Conservation (phyloP, 1,284 basidiomycete genomes). For the Marasmius oreades region DNA sequence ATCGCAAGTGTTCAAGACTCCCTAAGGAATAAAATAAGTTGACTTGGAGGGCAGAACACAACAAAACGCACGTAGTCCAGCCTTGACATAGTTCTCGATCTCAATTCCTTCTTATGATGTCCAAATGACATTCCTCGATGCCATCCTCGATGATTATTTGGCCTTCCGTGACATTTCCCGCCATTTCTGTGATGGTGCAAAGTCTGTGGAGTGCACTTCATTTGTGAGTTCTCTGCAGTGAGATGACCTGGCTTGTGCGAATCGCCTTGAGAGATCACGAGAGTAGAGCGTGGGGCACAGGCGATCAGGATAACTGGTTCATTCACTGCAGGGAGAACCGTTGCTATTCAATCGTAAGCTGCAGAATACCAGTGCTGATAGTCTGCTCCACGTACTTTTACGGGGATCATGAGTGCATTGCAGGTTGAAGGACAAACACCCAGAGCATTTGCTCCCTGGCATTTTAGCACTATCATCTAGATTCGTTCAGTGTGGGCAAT, state of each 20-base stretch:
- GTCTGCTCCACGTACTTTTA: neutral
- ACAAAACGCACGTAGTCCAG: constrained; percentile 54
- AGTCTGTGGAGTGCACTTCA: constrained; percentile 53
- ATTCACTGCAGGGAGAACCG: constrained; percentile 78
- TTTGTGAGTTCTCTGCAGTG: constrained; percentile 62
- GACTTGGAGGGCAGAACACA: constrained; percentile 3
- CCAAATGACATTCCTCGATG: constrained; percentile 62
- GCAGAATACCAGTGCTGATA: neutral
- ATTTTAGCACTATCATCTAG: constrained; percentile 1
- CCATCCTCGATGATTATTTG: too few relatives aligned
- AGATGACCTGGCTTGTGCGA: constrained; percentile 43
- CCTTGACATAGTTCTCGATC: constrained; percentile 89
- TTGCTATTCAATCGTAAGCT: neutral
- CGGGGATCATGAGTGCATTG: constrained; percentile 2
- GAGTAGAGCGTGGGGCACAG: constrained; percentile 49
- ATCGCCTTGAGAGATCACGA: constrained; percentile 19
- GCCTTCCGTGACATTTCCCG: constrained; percentile 27
- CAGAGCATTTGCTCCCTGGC: neutral
- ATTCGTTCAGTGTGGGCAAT: neutral
- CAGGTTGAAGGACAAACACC: neutral
- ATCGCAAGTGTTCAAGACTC: constrained; percentile 58
- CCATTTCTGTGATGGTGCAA: constrained; percentile 47
- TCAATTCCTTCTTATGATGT: constrained; percentile 63
- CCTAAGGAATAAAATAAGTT: constrained; percentile 38
- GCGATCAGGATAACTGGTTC: constrained; percentile 86